These are phyloP conservation scores for Pochonia chlamydosporia DNA, from an alignment of 2,329 filamentous ascomycete species.

Conservation along the genomic window DNA sequence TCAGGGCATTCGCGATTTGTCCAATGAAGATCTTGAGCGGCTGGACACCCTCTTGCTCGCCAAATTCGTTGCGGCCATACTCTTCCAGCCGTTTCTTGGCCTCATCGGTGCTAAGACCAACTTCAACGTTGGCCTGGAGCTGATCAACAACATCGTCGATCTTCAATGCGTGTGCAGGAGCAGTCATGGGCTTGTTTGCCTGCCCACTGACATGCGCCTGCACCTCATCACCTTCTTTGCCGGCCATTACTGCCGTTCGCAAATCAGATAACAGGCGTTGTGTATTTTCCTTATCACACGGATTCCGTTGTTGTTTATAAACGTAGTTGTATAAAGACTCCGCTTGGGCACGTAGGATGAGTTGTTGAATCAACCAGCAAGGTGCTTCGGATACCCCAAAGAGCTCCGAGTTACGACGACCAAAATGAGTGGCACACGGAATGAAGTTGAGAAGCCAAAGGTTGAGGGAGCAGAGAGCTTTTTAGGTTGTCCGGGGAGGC, in stretches of 20 bases:
- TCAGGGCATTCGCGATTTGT: slow-evolving; percentile 66
- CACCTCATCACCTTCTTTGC: slow-evolving; percentile 17
- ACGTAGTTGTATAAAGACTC: too few relatives aligned
- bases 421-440: too few relatives aligned
- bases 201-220: slow-evolving; percentile 30
- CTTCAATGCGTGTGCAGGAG: slow-evolving; percentile 58
- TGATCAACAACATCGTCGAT: slow-evolving; percentile 46
- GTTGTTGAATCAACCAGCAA: too few relatives aligned
- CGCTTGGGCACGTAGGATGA: too few relatives aligned
- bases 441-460: too few relatives aligned
- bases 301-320: too few relatives aligned
- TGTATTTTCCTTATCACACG: too few relatives aligned
- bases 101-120: slow-evolving; percentile 51
- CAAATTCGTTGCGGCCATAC: slow-evolving; percentile 58
- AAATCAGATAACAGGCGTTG: not conserved
- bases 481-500: not conserved
- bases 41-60: slow-evolving; percentile 53
- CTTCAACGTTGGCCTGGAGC: slow-evolving; percentile 47
- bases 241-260: slow-evolving; percentile 15
- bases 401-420: too few relatives aligned
- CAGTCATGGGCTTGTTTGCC: slow-evolving; percentile 45
- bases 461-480: too few relatives aligned
- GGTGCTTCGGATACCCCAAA: too few relatives aligned
- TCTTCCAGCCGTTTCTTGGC: slow-evolving; percentile 48
- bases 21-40: slow-evolving; percentile 57